Evolutionary conservation across 2,329 filamentous ascomycete genomes (phyloP), one percentile per base, ranked within the genome.

Genomic region (Dactylonectria macrodidyma): DNA sequence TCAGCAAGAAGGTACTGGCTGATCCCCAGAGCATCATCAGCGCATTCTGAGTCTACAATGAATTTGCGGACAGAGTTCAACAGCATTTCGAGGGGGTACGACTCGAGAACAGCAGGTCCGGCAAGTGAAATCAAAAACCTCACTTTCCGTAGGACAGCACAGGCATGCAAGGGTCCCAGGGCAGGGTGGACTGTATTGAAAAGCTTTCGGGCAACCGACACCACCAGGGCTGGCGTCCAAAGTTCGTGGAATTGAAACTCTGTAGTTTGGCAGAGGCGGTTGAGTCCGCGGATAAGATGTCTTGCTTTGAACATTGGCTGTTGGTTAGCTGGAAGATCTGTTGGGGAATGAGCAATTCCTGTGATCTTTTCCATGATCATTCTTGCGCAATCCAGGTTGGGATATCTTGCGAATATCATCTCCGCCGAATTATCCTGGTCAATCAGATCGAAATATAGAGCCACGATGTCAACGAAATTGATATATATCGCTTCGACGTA

Each of bases 11-110:
- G 86, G 80, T 97, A 98, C 78, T 94, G 92, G 67, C 93, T 90
- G 38, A 99, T 88, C 0, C 95, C 95, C 51, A 98, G 86, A 1
- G 93, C 91, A 82, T 99, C 96, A 76, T 97, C 94, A 10, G 95
- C 93, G 79, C 95, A 98, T 76, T 97, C 92, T 0, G 91, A 87
- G 73, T 98, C 92, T 1, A 92, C 91, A 6, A 98, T 84, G 72
- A 95, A 97, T 0, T 91, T 90, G 10, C 92, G 88, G 22, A 97
- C 85, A 1, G 93, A 92, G 75, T 95, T 93, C 2, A 99, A 85
- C 0, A 97, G 86, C 93, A 98, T 96, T 79, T 99, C 94, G 14
- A 98, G 80, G 11, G 94, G 93, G 77, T 98, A 98, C 0, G 92
- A 93, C 47, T 89, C 84, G 26, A 92, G 85, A n/a, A 93, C 93